phyloP scores from a whole-genome alignment of 495 filamentous ascomycete species.

The Rhizodiscina lignyota region DNA sequence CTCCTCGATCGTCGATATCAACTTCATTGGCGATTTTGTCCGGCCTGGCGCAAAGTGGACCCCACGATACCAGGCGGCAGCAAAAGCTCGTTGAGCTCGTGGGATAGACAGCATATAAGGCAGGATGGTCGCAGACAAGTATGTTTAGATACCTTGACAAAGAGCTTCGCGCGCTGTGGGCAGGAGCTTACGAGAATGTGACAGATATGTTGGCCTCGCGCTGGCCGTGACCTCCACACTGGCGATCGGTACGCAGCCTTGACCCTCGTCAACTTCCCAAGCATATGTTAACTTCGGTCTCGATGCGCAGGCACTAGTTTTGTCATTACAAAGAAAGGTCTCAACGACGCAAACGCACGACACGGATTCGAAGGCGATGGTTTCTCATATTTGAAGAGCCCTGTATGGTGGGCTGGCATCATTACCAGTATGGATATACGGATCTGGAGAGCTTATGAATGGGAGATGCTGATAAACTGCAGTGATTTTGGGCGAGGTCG shows the following conservation, averaged over 20 bases:
- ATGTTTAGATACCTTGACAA: conserved; percentile 20
- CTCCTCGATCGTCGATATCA: no score
- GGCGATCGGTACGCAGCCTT: conserved; percentile 61
- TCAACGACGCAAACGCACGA: conserved; percentile 73
- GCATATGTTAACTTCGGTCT: conserved; percentile 13
- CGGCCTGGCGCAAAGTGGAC: no score
- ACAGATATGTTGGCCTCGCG: conserved; percentile 79
- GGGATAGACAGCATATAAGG: no score
- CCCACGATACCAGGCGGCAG: no score
- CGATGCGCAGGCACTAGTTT: conserved; percentile 59
- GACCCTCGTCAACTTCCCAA: not conserved
- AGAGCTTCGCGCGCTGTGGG: not conserved
- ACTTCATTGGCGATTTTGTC: no score
- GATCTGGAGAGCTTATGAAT: not conserved
- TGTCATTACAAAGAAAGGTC: conserved; percentile 86
- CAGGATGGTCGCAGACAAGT: conserved; percentile 80
- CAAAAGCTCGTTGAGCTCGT: no score
- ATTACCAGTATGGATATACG: conserved; percentile 43
- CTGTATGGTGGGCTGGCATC: conserved; percentile 92
- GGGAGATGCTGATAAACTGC: conserved; percentile 12
- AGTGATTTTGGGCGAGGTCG: conserved; percentile 73
- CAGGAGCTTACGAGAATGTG: no score
- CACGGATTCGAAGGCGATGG: conserved; percentile 97
- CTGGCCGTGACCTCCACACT: conserved; percentile 84
- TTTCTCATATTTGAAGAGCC: conserved; percentile 79